These are phyloP conservation scores for Leptographium procerum DNA, from an alignment of 2,329 filamentous ascomycete species.

Conservation along the genomic window DNA sequence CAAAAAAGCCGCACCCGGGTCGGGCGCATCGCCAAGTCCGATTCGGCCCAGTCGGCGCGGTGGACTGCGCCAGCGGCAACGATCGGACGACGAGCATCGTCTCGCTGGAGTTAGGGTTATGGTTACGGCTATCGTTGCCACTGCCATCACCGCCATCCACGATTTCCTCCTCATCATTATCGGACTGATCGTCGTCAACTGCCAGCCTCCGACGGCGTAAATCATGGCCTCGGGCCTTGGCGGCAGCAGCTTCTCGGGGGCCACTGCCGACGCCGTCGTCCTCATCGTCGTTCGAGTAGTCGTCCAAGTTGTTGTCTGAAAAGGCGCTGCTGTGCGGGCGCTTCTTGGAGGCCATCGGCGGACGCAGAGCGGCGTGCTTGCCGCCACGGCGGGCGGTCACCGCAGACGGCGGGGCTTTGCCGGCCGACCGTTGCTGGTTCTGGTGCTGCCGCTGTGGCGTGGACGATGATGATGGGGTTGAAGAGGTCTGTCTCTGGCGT, in stretches of 20 bases:
- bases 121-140: no score
- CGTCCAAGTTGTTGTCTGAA: conserved; percentile 21
- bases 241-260: not conserved
- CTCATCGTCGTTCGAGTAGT: not conserved
- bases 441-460: not conserved
- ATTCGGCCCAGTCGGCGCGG: conserved; percentile 40
- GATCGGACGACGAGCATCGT: conserved; percentile 32
- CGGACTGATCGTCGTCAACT: conserved; percentile 17
- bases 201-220: not conserved
- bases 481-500: not conserved
- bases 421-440: conserved; percentile 3
- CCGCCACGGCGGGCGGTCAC: conserved; percentile 14
- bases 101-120: no score
- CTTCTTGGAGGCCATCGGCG: conserved; percentile 30
- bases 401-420: conserved; percentile 8
- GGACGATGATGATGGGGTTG: not conserved
- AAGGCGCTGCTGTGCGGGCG: conserved; percentile 23
- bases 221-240: not conserved
- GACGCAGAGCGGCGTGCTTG: conserved; percentile 33
- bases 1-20: conserved; percentile 51
- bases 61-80: conserved; percentile 35
- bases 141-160: conserved; percentile 6
- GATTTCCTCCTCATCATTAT: no score
- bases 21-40: conserved; percentile 57
- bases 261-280: conserved; percentile 16